Conservation (phyloP, 2,329 filamentous ascomycete species). For the Microascus cirrosus region DNA sequence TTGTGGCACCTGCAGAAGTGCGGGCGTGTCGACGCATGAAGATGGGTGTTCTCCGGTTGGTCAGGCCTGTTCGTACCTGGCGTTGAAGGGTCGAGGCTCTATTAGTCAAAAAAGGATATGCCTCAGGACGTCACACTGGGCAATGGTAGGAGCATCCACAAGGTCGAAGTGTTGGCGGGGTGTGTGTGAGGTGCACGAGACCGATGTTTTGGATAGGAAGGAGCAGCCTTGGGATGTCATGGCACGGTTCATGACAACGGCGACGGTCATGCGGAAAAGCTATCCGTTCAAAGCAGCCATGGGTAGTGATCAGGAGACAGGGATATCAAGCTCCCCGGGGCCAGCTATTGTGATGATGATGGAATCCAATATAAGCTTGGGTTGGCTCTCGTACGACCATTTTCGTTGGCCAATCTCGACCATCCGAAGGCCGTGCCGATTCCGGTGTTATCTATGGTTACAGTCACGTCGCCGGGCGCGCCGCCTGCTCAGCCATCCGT, state of each 20-base stretch:
- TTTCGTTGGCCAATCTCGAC: no score
- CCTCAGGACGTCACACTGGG: neutral
- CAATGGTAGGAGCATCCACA: neutral
- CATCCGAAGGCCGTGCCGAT: neutral
- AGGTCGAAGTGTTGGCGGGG: neutral
- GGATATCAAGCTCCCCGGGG: no score
- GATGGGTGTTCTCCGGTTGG: neutral
- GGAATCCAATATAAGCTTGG: no score
- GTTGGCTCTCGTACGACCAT: no score
- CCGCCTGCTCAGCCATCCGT: neutral
- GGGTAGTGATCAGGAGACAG: no score
- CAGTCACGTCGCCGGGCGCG: neutral
- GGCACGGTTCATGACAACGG: neutral
- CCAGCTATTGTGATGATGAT: no score
- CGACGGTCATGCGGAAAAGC: neutral
- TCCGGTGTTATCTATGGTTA: neutral
- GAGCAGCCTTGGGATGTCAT: neutral
- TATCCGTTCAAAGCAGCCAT: neutral
- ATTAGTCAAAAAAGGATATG: neutral
- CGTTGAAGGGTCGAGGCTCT: neutral
- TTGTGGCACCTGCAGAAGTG: neutral
- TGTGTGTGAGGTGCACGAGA: neutral
- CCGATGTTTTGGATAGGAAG: neutral
- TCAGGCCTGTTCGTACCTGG: neutral
- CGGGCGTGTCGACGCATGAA: neutral